Conservation (phyloP, 2,329 filamentous ascomycete genomes). For the Beauveria caledonica region DNA sequence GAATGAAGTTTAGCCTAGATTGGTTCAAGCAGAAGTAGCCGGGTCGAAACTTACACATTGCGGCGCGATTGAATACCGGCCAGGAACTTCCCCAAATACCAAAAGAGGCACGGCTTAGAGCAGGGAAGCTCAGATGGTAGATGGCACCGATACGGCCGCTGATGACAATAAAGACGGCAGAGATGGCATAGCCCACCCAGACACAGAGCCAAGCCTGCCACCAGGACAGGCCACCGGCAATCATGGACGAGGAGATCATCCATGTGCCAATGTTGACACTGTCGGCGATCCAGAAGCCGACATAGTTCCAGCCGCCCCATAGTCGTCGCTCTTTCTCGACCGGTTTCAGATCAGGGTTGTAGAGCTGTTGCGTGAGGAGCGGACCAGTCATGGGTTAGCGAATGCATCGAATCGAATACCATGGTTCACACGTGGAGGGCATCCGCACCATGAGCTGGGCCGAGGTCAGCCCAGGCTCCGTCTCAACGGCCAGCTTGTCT, state of each 20-base stretch:
- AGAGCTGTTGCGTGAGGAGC: slow-evolving; percentile 42
- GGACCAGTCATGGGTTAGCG: background rate
- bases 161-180: slow-evolving; percentile 64
- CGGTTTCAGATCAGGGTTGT: slow-evolving; percentile 72
- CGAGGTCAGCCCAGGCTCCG: slow-evolving; percentile 67
- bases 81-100: slow-evolving; percentile 85
- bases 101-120: slow-evolving; percentile 69
- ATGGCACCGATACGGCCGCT: slow-evolving; percentile 78
- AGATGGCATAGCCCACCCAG: slow-evolving; percentile 75
- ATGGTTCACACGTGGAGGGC: background rate
- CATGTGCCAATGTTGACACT: slow-evolving; percentile 87
- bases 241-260: slow-evolving; percentile 87
- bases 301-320: slow-evolving; percentile 84
- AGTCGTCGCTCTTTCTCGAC: slow-evolving; percentile 72
- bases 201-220: slow-evolving; percentile 90
- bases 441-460: slow-evolving; percentile 65
- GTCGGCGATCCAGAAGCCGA: slow-evolving; percentile 80
- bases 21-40: no score
- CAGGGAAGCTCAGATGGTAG: slow-evolving; percentile 86
- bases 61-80: slow-evolving; percentile 84
- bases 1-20: background rate
- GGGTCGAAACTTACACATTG: slow-evolving; percentile 46
- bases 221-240: slow-evolving; percentile 71
- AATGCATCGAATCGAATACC: background rate
- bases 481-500: slow-evolving; percentile 61